These are phyloP conservation scores for Aquanectria penicillioides DNA, from an alignment of 2,329 filamentous ascomycete species.

Conservation along the genomic window DNA sequence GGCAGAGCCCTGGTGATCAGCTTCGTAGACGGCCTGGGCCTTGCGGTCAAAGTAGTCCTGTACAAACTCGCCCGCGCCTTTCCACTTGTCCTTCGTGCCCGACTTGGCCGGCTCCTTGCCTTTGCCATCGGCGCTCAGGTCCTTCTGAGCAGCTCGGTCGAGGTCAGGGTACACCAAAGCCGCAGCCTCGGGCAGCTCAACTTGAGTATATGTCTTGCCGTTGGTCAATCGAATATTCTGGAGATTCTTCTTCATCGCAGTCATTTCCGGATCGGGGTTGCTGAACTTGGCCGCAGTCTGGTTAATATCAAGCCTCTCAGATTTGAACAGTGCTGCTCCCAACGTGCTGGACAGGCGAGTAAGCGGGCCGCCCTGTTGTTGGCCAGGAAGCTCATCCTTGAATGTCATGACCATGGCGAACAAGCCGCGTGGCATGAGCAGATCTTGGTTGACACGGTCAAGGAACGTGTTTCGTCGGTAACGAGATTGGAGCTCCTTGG, in stretches of 20 bases:
- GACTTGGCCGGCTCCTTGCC: not conserved
- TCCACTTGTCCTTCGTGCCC: conserved; percentile 8
- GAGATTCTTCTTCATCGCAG: not conserved
- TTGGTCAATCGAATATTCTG: conserved; percentile 1
- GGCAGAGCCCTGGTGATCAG: not conserved
- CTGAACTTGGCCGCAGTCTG: conserved; percentile 13
- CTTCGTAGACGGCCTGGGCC: conserved; percentile 8
- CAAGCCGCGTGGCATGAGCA: conserved; percentile 9
- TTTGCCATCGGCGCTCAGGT: not conserved
- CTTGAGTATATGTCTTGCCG: conserved; percentile 9
- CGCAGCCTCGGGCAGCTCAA: conserved; percentile 13
- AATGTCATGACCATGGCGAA: conserved; percentile 18
- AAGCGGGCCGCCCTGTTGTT: conserved; percentile 1
- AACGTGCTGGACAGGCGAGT: not conserved
- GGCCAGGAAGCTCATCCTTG: conserved; percentile 5
- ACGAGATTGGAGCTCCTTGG: conserved; percentile 2
- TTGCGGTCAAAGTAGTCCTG: conserved; percentile 16
- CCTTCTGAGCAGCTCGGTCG: not conserved
- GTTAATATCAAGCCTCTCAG: conserved; percentile 11
- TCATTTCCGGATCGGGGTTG: not conserved
- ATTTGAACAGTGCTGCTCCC: not conserved
- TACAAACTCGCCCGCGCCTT: conserved; percentile 8
- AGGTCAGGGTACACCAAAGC: conserved; percentile 5
- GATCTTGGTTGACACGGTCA: not conserved
- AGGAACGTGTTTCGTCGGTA: conserved; percentile 8